These are phyloP conservation scores for Coemansia sp. DNA, from an alignment of 192 early-diverging fungal species.

Conservation along the genomic window DNA sequence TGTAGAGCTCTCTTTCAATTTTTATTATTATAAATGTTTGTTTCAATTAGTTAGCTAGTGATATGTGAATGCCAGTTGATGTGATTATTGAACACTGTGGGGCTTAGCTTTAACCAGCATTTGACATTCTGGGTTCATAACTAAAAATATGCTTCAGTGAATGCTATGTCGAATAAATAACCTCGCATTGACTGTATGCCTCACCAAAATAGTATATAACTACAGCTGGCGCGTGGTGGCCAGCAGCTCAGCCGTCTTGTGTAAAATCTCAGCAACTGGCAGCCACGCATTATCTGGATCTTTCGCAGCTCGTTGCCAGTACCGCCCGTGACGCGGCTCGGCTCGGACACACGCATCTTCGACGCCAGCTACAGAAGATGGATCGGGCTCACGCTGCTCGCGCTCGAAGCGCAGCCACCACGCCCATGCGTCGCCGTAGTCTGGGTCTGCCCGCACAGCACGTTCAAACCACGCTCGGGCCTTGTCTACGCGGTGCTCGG, in stretches of 20 bases:
- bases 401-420: constrained; percentile 94
- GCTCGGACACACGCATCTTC: constrained; percentile 69
- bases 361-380: constrained; percentile 29
- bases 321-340: constrained; percentile 87
- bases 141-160: no score
- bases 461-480: constrained; percentile 89
- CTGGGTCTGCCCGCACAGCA: constrained; percentile 77
- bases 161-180: no score
- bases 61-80: no score
- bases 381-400: constrained; percentile 22
- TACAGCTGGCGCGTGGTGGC: constrained; percentile 15
- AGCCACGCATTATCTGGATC: constrained; percentile 47
- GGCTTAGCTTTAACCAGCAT: no score
- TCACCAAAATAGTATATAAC: background rate
- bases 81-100: no score
- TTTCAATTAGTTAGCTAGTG: background rate
- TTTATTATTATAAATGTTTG: background rate
- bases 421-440: constrained; percentile 91
- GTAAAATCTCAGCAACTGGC: constrained; percentile 15
- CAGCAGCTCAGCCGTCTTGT: constrained; percentile 23
- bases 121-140: no score
- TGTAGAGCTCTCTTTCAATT: background rate
- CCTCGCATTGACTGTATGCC: no score
- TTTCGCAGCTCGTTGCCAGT: constrained; percentile 83
- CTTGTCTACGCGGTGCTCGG: constrained; percentile 90